phyloP scores from a whole-genome alignment of 2,329 filamentous ascomycete genomes.

The Nothophoma quercina region DNA sequence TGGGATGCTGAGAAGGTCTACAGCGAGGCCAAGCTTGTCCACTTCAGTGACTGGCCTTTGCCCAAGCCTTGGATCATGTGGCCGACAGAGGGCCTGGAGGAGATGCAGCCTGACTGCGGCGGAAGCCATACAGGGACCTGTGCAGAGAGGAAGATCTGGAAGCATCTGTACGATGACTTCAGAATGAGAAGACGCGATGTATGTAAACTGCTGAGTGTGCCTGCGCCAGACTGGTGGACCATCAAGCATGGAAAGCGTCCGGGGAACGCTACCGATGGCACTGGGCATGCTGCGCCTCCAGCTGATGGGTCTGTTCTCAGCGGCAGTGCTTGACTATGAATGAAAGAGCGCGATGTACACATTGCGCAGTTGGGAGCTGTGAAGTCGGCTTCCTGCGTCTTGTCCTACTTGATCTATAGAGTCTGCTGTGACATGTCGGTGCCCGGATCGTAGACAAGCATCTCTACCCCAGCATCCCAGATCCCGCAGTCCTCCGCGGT shows the following conservation, averaged over 20 bases:
- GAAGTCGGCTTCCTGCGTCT: slow-evolving; percentile 14
- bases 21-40: slow-evolving; percentile 70
- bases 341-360: background rate
- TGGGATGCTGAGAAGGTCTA: slow-evolving; percentile 67
- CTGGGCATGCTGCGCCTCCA: slow-evolving; percentile 30
- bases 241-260: slow-evolving; percentile 32
- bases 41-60: slow-evolving; percentile 76
- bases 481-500: slow-evolving; percentile 3
- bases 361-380: background rate
- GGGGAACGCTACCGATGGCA: slow-evolving; percentile 34
- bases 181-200: slow-evolving; percentile 51
- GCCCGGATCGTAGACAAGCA: background rate
- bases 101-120: slow-evolving; percentile 57
- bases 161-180: slow-evolving; percentile 55
- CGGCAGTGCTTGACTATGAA: background rate
- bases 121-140: slow-evolving; percentile 41
- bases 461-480: background rate
- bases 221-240: slow-evolving; percentile 47
- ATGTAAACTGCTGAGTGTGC: slow-evolving; percentile 50
- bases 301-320: slow-evolving; percentile 8
- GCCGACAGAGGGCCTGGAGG: slow-evolving; percentile 49
- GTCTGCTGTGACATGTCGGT: slow-evolving; percentile 1
- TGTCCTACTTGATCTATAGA: background rate
- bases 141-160: slow-evolving; percentile 54
- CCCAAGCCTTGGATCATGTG: slow-evolving; percentile 70